Base-by-base conservation (phyloP, 441 rosid species). In the Eruca vesicaria region DNA sequence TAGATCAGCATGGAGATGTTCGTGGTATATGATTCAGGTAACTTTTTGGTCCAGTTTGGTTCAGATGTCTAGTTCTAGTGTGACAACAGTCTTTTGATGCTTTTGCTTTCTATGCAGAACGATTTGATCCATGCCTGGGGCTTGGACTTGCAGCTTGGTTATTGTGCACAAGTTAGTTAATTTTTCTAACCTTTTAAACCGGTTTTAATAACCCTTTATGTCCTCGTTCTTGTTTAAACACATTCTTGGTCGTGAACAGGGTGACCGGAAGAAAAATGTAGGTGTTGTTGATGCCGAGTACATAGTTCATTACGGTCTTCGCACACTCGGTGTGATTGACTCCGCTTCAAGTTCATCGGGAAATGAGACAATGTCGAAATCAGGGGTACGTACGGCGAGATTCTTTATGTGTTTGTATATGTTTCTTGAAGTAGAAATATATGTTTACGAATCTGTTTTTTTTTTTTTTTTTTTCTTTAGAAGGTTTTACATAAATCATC, bases 121-220 rank as follows among this genome's bases (percentile, higher is more conserved):
- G 98, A 94, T 81, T 84, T 94, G 85, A 88, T 92, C 78, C 97
- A 94, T 33, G 96, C 95, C 0, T 94, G 98, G 98, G 98, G 98
- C 61, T 78, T 92, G 20, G 98, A 94, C 82, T 78, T 66, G 76
- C 90, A 85, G 77, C 97, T 92, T 6, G 97, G 98, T 50, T 92
- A 92, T 68, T 94, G 98, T 64, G 92, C 93, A 50, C 97, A 90
- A 75, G 98, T 88, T 84, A 75, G 78, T 77, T 68, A 65, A 82
- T 86, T 77, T 70, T 75, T 58, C 28, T 41, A 12, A 3, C 66
- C 1, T 43, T 67, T 31, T 32, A 2, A 43, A 48, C 10, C 41
- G 12, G 14, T 35, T 69, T 56, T 29, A 9, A 6, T 36, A 6
- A 31, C 6, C 18, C 6, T 33, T 45, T 61, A 32, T 36, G 64